phyloP scores from a whole-genome alignment of 2,329 filamentous ascomycete species.

The Aureobasidium melanogenum region DNA sequence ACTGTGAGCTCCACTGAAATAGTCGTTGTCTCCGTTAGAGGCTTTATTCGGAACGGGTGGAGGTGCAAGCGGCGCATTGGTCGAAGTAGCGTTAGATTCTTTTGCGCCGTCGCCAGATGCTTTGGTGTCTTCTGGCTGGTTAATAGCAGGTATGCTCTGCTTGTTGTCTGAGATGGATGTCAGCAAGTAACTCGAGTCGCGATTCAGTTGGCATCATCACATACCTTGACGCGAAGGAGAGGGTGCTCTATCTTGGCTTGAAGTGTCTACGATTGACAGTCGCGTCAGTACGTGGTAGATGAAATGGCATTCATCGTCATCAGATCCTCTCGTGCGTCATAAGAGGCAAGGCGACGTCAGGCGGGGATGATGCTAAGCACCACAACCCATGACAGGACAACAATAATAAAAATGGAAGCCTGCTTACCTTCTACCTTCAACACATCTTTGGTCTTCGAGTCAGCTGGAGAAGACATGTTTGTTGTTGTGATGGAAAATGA shows the following conservation, averaged over 20 bases:
- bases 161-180: not conserved
- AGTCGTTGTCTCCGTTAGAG: constrained; percentile 38
- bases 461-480: constrained; percentile 10
- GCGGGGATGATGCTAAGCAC: not conserved
- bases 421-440: constrained; percentile 10
- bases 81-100: constrained; percentile 17
- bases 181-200: not conserved
- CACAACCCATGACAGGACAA: not conserved
- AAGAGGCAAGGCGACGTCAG: not conserved
- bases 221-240: constrained; percentile 10
- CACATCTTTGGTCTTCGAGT: constrained; percentile 6
- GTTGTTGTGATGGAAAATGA: not conserved
- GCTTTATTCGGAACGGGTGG: constrained; percentile 37
- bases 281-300: not conserved
- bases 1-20: constrained; percentile 39
- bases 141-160: constrained; percentile 21
- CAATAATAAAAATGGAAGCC: not conserved
- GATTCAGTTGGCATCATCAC: not conserved
- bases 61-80: constrained; percentile 43
- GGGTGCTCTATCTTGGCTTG: constrained; percentile 1
- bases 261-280: not conserved
- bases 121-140: constrained; percentile 24
- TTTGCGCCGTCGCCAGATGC: constrained; percentile 23
- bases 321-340: not conserved
- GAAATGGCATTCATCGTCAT: not conserved